phyloP scores from a whole-genome alignment of 2,329 filamentous ascomycete genomes.

The Aureobasidium uvarum region DNA sequence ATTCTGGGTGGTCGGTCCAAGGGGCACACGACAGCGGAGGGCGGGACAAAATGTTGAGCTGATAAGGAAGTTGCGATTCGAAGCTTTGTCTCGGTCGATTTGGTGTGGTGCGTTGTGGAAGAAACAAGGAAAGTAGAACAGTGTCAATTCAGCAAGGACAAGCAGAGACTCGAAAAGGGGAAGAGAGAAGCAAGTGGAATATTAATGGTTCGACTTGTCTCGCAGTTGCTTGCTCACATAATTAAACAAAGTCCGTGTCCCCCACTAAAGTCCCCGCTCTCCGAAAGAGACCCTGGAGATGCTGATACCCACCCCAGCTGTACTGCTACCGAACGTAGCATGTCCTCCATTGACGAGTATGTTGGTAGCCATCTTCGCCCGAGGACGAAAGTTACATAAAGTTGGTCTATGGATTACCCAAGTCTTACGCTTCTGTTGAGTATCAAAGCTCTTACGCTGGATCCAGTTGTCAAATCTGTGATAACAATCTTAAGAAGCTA shows the following conservation, averaged over 20 bases:
- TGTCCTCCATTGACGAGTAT: neutral
- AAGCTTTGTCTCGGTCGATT: neutral
- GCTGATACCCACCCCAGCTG: neutral
- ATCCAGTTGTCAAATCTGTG: neutral
- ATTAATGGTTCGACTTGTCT: slow-evolving; percentile 22
- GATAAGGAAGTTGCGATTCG: slow-evolving; percentile 19
- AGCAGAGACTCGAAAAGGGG: neutral
- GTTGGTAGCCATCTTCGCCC: neutral
- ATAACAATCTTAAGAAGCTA: neutral
- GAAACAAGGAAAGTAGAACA: too few species aligned
- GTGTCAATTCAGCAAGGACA: neutral
- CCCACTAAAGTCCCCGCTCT: neutral
- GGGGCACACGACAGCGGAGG: slow-evolving; percentile 12
- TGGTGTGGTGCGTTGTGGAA: neutral
- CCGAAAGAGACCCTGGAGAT: slow-evolving; percentile 14
- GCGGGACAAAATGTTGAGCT: slow-evolving; percentile 16
- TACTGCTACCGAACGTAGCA: neutral
- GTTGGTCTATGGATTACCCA: neutral
- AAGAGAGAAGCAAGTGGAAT: neutral
- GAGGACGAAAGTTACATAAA: neutral
- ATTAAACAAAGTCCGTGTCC: slow-evolving; percentile 23
- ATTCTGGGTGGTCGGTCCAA: neutral
- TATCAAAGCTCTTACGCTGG: neutral
- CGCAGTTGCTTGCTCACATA: slow-evolving; percentile 17
- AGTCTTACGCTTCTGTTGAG: neutral